Base-by-base conservation (phyloP, 805 yeast species). In the Metschnikowia lochheadii region DNA sequence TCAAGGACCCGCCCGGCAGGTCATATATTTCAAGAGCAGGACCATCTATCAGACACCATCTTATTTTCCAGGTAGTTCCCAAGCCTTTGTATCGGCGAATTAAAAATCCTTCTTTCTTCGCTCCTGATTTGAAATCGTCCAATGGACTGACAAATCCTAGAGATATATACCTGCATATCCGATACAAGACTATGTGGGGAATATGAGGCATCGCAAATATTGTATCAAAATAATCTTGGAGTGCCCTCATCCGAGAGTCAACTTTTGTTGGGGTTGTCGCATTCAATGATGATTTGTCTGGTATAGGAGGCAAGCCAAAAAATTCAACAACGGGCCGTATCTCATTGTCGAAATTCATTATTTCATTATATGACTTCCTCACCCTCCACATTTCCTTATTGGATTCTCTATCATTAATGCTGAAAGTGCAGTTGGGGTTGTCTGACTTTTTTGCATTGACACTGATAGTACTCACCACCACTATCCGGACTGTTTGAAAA, bases 351-450 rank as follows among this genome's bases (percentile, higher is more conserved):
- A 91, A 74, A 8, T 76, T 72, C 5, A 72, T 54, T n/a, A 92
- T 68, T 57, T 84, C 85, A 1, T 79, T 69, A 51, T 82, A 78
- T 1, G 82, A 66, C 60, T 89, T 89, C 39, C 82, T 72, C 48
- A 89, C 81, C 57, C 83, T 76, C 85, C 96, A 91, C 73, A 87
- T 78, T 58, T 84, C 89, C 53, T 82, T 82, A 37, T 74, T 71
- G 2, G 83, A 68, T 21, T 76, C 81, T 33, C 83, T 77, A 56
- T 87, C 92, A 42, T 77, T 69, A 4, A 87, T 81, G 15, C 85
- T 77, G 48, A 91, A 75, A 1, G 86, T 73, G 20, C 87, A 75
- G 29, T 68, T 68, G 15, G 86, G 83, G 39, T 84, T 89, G 37
- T 81, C 86, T 0, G 71, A 57, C 55, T 76, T 75, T 37, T 73